A percentile compares a stretch with the other conserved stretches of the same genome.
Evolutionary conservation across 1,139 yeast species (phyloP).

Genomic region (Meyerozyma guilliermondii): DNA sequence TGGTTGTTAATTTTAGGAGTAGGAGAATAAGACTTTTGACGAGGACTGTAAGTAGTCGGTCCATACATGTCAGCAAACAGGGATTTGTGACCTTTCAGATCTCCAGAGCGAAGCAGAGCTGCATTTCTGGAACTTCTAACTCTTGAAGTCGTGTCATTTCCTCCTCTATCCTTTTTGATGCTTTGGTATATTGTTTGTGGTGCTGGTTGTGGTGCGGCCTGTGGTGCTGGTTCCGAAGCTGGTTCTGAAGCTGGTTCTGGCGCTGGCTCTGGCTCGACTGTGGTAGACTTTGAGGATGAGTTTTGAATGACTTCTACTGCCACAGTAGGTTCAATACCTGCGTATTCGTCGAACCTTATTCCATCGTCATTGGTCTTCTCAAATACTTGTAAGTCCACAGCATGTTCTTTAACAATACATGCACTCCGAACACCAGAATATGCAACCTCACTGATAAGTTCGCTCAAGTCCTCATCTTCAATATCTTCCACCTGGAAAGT

Average conservation of each 20-base stretch:
- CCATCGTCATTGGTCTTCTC: conserved; percentile 66
- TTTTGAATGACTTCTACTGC: conserved; percentile 47
- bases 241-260: too few relatives aligned
- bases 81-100: not conserved
- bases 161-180: not conserved
- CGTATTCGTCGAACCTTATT: conserved; percentile 78
- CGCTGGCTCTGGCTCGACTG: conserved; percentile 2
- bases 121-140: not conserved
- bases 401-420: conserved; percentile 55
- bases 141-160: not conserved
- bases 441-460: conserved; percentile 70
- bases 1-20: not conserved
- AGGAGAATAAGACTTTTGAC: not conserved
- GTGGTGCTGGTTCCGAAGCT: too few relatives aligned
- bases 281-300: conserved; percentile 23
- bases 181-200: conserved; percentile 1
- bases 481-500: conserved; percentile 38
- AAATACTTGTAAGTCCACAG: conserved; percentile 69
- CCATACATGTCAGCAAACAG: conserved; percentile 1
- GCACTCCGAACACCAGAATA: conserved; percentile 76
- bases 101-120: not conserved
- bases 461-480: conserved; percentile 40
- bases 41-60: not conserved
- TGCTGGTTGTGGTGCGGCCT: too few relatives aligned
- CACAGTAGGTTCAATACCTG: conserved; percentile 57